These are phyloP conservation scores for Babesia bigemina DNA, from an alignment of 169 alveolate species.

Conservation along the genomic window DNA sequence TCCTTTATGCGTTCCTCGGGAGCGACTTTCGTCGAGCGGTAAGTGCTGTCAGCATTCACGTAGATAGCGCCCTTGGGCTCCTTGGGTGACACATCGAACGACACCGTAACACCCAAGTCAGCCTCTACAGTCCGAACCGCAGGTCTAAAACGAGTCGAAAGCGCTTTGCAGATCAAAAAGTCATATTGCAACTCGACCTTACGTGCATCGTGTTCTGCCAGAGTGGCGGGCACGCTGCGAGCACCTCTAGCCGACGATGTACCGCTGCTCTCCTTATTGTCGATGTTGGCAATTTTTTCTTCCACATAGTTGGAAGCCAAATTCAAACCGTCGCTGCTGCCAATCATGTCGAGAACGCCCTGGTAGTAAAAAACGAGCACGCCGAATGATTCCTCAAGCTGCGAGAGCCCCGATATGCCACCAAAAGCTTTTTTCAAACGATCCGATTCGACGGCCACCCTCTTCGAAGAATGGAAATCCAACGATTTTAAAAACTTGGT, in stretches of 20 bases:
- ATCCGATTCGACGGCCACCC: constrained; percentile 9
- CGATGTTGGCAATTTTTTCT: constrained; percentile 10
- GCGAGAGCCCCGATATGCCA: constrained; percentile 24
- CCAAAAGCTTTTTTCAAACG: constrained; percentile 29
- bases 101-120: constrained; percentile 45
- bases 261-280: constrained; percentile 5
- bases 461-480: constrained; percentile 21
- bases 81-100: constrained; percentile 42
- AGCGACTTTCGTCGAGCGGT: background rate
- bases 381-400: constrained; percentile 42
- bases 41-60: constrained; percentile 25
- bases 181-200: constrained; percentile 21
- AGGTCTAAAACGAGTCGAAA: constrained; percentile 43
- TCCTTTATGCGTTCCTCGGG: constrained; percentile 8
- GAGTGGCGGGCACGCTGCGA: constrained; percentile 10
- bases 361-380: constrained; percentile 51
- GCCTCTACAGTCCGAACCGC: constrained; percentile 46
- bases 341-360: constrained; percentile 55
- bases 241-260: background rate
- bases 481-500: constrained; percentile 9
- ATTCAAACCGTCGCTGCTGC: constrained; percentile 51
- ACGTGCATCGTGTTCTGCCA: constrained; percentile 37
- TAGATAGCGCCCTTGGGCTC: constrained; percentile 22
- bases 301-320: constrained; percentile 34
- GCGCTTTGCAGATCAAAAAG: constrained; percentile 48